Base-by-base conservation (phyloP, 2,329 filamentous ascomycete genomes). In the Simplicillium sp. region DNA sequence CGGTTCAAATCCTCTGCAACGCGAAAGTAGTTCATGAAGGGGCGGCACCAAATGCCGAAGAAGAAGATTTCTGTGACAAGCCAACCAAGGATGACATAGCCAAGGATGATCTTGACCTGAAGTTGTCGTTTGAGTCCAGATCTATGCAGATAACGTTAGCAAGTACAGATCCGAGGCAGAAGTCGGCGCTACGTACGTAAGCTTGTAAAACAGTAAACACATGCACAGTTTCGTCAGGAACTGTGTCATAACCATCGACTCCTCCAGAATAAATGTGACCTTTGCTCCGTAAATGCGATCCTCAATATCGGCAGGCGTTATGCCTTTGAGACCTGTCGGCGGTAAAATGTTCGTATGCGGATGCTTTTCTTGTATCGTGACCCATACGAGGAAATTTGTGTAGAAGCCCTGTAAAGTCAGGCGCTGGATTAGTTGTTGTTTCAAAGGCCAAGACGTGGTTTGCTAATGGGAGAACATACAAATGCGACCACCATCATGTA, bases 21-120 rank as follows among this genome's bases (percentile, higher is more conserved):
- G 8, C 59, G 62, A 68, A 68, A 73, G 46, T 72, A 71, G 8
- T 57, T 61, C 8, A 40, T 39, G 44, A 72, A 67, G 0, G 69
- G 70, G 11, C 55, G 55, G 44, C 70, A 73, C 31, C 31, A 33
- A 12, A 60, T 56, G 7, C 61, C 54, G 48, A 73, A 71, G 51
- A 70, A 67, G 17, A 66, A 54, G n/a, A 67, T 53, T 43, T 72
- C 56, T 8, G 60, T 60, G 4, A 60, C 61, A 2, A 67, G 14
- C 50, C 61, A 71, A n/a, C 66, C 67, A 28, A 60, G 7, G 12
- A 43, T 53, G 12, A 66, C 58, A 47, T 68, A 73, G 5, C 55
- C 34, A n/a, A 58, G 52, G 3, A 70, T 55, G 3, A 47, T 51
- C 14, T 56, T 59, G 31, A 71, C 60, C 14, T 53, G 42, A 11